Conservation (phyloP, 176 grass and related monocot genomes). For the Metroxylon sagu region DNA sequence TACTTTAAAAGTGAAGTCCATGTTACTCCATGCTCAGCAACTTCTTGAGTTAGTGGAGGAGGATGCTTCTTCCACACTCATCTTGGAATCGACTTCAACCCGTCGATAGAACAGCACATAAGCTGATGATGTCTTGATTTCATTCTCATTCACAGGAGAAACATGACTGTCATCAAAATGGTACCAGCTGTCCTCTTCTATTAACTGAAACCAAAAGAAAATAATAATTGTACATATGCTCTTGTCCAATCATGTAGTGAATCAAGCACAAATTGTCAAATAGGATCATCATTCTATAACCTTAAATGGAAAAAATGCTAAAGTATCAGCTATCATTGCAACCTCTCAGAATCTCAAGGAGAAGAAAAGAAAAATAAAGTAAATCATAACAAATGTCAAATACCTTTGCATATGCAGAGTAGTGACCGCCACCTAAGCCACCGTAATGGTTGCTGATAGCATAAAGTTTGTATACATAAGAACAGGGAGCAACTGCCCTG, state of each 20-base stretch:
- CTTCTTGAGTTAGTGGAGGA: conserved; percentile 30
- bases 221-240: no score
- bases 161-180: conserved; percentile 98
- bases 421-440: conserved; percentile 88
- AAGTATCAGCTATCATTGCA: no score
- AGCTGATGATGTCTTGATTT: conserved; percentile 65
- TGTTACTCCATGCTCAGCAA: not conserved
- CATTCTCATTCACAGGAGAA: conserved; percentile 64
- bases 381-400: not conserved
- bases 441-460: conserved; percentile 95
- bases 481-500: not conserved
- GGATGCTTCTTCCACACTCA: conserved; percentile 11
- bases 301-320: no score
- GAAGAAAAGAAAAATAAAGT: not conserved
- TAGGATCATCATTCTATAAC: no score
- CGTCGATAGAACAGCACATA: conserved; percentile 86
- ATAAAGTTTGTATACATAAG: conserved; percentile 74
- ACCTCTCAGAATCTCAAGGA: no score
- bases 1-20: no score
- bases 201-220: conserved; percentile 41
- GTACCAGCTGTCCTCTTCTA: conserved; percentile 81
- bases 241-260: no score
- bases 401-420: conserved; percentile 95
- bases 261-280: no score
- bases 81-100: conserved; percentile 30